Percentiles rank a stretch among this genome's conserved stretches.
Conservation (phyloP, 2,329 filamentous ascomycete species). For the Sordariomycetes sp. region DNA sequence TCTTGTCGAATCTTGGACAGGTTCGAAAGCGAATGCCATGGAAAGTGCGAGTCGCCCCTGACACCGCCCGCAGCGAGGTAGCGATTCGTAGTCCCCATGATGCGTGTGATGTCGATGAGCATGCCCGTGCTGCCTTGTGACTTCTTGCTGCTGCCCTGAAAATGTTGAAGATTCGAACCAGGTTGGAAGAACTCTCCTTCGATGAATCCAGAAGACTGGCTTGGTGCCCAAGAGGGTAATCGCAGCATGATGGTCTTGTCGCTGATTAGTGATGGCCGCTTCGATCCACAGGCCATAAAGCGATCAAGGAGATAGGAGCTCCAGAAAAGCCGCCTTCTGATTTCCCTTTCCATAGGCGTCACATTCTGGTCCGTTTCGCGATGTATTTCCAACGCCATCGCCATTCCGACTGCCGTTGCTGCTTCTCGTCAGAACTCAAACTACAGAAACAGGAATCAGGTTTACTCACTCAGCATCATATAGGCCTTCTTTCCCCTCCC, state of each 20-base stretch:
- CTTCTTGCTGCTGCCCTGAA: constrained; percentile 59
- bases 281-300: constrained; percentile 75
- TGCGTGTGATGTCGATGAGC: constrained; percentile 76
- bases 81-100: constrained; percentile 73
- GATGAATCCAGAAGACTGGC: constrained; percentile 48
- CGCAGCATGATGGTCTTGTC: constrained; percentile 70
- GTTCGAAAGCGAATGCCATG: constrained; percentile 80
- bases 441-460: no score
- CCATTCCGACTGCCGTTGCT: constrained; percentile 76
- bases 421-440: no score
- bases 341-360: constrained; percentile 62
- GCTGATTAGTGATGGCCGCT: constrained; percentile 68
- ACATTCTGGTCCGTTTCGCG: constrained; percentile 60
- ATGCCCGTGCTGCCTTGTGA: constrained; percentile 69
- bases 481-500: constrained; percentile 79
- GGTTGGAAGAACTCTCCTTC: constrained; percentile 78
- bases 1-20: constrained; percentile 80
- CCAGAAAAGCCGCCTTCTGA: constrained; percentile 77
- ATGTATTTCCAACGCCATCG: constrained; percentile 71
- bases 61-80: constrained; percentile 80
- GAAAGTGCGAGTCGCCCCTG: constrained; percentile 83
- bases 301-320: constrained; percentile 79
- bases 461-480: constrained; percentile 80
- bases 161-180: constrained; percentile 67
- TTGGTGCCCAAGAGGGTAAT: constrained; percentile 65